A percentile compares a stretch with the other conserved stretches of the same genome.
Evolutionary conservation across 805 yeast genomes (phyloP).

Genomic region (Cyberlindnera japonica): DNA sequence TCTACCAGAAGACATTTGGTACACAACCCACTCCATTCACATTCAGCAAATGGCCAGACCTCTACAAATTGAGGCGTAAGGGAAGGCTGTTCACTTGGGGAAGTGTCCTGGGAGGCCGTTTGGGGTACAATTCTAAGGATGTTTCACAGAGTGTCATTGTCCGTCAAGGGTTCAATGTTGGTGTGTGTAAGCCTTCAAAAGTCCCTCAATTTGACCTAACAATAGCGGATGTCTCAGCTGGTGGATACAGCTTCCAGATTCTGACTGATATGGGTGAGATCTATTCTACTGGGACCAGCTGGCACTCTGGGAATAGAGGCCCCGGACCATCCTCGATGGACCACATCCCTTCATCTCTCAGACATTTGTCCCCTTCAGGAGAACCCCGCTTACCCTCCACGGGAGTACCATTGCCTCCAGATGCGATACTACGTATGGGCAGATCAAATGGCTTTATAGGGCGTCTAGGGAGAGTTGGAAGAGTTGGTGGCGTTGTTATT

Average conservation of each 20-base stretch:
- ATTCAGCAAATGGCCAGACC: conserved; percentile 45
- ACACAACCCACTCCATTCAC: conserved; percentile 40
- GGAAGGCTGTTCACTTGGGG: conserved; percentile 54
- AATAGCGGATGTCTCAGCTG: conserved; percentile 49
- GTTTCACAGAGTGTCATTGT: conserved; percentile 26
- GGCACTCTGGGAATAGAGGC: conserved; percentile 36
- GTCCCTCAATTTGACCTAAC: conserved; percentile 37
- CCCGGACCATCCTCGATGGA: too few species aligned
- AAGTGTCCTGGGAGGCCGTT: conserved; percentile 37
- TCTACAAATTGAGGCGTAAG: conserved; percentile 38
- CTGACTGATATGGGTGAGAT: conserved; percentile 53
- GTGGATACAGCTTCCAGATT: conserved; percentile 63
- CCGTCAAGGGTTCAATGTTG: conserved; percentile 23
- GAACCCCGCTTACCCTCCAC: conserved; percentile 3
- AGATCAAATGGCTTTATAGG: too few species aligned
- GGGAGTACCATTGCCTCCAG: too few species aligned
- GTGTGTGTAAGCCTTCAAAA: conserved; percentile 37
- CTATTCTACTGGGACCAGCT: conserved; percentile 47
- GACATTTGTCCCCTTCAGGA: conserved; percentile 3
- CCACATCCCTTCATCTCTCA: too few species aligned
- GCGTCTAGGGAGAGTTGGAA: conserved; percentile 1
- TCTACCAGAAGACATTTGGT: conserved; percentile 45
- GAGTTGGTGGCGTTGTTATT: conserved; percentile 6
- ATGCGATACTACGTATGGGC: too few species aligned
- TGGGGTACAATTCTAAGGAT: conserved; percentile 38